Evolutionary conservation across 768 basidiomycete species (phyloP).

Genomic region (Tricholoma saponaceum): DNA sequence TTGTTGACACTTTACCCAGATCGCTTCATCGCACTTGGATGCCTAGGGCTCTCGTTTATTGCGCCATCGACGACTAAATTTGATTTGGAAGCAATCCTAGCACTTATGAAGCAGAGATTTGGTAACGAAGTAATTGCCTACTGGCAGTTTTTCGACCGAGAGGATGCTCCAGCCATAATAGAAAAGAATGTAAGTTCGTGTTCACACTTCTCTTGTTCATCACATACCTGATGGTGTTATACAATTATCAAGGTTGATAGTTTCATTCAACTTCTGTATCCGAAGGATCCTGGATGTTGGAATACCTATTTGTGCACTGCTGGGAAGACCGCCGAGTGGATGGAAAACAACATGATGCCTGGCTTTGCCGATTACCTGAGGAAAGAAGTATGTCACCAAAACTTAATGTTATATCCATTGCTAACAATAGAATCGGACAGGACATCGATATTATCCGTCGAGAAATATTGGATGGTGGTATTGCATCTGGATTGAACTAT

Average conservation of each 20-base stretch:
- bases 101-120: constrained; percentile 12
- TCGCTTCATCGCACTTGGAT: constrained; percentile 37
- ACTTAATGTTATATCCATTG: neutral
- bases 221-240: neutral
- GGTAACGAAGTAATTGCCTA: constrained; percentile 32
- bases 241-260: constrained; percentile 30
- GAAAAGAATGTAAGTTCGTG: constrained; percentile 28
- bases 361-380: constrained; percentile 19
- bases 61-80: constrained; percentile 16
- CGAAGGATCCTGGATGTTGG: constrained; percentile 26
- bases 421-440: neutral
- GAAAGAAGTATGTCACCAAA: constrained; percentile 18
- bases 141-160: constrained; percentile 31
- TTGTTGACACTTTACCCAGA: constrained; percentile 34
- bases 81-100: neutral
- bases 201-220: neutral
- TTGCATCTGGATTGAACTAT: constrained; percentile 6
- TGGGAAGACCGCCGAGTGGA: constrained; percentile 26
- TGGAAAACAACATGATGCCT: constrained; percentile 20
- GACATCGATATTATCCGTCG: neutral
- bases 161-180: constrained; percentile 28
- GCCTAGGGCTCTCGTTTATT: constrained; percentile 32
- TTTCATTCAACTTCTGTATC: constrained; percentile 29
- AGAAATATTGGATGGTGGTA: neutral
- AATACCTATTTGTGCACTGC: constrained; percentile 18